A percentile compares a stretch with the other conserved stretches of the same genome.
Conservation (phyloP, 257 asterid genomes). For the Capsicum chinense region DNA sequence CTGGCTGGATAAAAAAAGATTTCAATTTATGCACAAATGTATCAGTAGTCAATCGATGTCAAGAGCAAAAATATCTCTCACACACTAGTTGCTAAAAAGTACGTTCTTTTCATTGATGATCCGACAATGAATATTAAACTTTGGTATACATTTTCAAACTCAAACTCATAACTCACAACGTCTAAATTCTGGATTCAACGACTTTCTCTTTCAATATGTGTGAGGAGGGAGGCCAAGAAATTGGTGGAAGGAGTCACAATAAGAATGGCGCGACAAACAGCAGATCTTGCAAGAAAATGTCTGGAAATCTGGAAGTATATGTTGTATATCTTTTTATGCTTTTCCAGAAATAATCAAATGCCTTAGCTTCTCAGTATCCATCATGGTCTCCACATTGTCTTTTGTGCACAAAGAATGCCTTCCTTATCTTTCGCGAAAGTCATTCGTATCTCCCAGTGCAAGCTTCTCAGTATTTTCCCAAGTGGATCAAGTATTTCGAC, state of each 20-base stretch:
- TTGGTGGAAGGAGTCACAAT: not conserved
- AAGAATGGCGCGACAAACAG: not conserved
- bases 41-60: not conserved
- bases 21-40: slow-evolving; percentile 2
- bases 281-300: slow-evolving; percentile 12
- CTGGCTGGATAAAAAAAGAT: not conserved
- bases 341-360: not conserved
- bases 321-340: not conserved
- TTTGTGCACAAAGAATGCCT: slow-evolving; percentile 83
- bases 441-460: slow-evolving; percentile 91
- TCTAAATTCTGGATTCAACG: not conserved
- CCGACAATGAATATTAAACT: not conserved
- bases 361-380: not conserved
- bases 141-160: not conserved
- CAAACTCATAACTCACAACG: not conserved
- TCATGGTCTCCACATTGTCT: slow-evolving; percentile 86
- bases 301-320: not conserved
- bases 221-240: not conserved
- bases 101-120: not conserved
- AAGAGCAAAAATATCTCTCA: slow-evolving; percentile 16
- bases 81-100: not conserved
- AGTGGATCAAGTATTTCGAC: slow-evolving; percentile 79
- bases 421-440: slow-evolving; percentile 74
- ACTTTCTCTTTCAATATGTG: not conserved
- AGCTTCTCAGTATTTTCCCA: slow-evolving; percentile 69